Evolutionary conservation across 2,329 filamentous ascomycete genomes (phyloP), one percentile per base, ranked within the genome.

Genomic region (Penicillium sp.): DNA sequence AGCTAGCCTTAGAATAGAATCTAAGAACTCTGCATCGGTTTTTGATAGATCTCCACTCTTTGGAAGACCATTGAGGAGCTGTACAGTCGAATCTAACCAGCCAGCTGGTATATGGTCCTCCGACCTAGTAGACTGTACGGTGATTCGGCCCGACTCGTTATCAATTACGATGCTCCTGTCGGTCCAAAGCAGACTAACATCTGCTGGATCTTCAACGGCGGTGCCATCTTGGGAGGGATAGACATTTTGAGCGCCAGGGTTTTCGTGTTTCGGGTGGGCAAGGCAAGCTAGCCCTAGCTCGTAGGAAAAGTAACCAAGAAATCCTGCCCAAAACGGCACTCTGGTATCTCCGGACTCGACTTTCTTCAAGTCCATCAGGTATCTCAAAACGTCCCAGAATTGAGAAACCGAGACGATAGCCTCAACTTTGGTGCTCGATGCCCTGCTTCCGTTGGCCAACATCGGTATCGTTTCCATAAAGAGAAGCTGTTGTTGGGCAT

Each of bases 221-320:
- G 30, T 30, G 9, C 38, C 47, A 21, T 23, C 19, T 23, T 47
- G n/a, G 9, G 19, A 26, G 9, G 38, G 26, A 49, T 45, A 7
- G 47, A 51, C 17, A 38, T 50, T 31, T 46, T 63, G 52, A 48
- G 59, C 60, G 66, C 69, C 66, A 30, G 69, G 64, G 35, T 78
- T 68, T 2, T 76, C 66, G 23, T 90, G 60, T 52, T 73, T 71
- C 3, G 73, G 69, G 52, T 75, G 76, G 88, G 88, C 19, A 83
- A 87, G 66, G 53, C 75, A 71, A 7, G 75, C 81, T 1, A 96
- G 79, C 0, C 92, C 91, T 73, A 93, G 87, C 75, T 97, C 93
- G 64, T 97, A 96, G 0, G 91, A 92, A 55, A 92, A 85, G 70
- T 90, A 96, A 0, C 93, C 93, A 78, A 96, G 87, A 62, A 96